These are phyloP conservation scores for Termitomyces sp. DNA, from an alignment of 768 basidiomycete genomes.

Conservation along the genomic window DNA sequence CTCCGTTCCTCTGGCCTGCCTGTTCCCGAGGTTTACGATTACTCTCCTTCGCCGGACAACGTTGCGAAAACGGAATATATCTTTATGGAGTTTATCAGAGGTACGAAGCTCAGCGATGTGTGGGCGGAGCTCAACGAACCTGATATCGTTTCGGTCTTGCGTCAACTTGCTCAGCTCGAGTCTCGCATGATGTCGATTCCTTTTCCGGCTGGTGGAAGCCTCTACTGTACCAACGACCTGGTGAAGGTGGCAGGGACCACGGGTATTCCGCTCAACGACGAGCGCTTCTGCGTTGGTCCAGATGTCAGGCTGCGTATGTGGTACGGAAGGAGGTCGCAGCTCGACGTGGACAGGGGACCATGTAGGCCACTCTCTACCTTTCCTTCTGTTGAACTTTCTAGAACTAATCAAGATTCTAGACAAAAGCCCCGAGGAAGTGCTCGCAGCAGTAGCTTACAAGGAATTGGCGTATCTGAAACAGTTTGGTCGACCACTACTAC, in stretches of 20 bases:
- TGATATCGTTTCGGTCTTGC: no score
- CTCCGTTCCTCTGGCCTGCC: no score
- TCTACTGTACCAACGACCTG: background rate
- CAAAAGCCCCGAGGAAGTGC: background rate
- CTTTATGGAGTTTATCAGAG: no score
- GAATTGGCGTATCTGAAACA: background rate
- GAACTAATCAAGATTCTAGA: background rate
- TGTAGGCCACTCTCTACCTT: background rate
- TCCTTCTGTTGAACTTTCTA: background rate
- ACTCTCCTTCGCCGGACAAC: no score
- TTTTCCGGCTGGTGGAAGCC: background rate
- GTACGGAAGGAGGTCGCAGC: background rate
- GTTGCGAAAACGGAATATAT: no score
- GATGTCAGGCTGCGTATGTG: background rate
- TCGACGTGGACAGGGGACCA: background rate
- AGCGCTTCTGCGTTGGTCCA: background rate
- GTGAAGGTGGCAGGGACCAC: background rate
- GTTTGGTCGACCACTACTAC: background rate
- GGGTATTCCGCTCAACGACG: background rate
- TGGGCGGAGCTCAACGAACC: no score
- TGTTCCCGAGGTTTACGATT: no score
- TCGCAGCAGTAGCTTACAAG: background rate
- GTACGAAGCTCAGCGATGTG: no score
- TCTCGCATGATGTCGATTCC: background rate
- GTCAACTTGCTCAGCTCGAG: background rate